Evolutionary conservation across 345 rosid genomes (phyloP).

Genomic region (Abelmoschus esculentus): DNA sequence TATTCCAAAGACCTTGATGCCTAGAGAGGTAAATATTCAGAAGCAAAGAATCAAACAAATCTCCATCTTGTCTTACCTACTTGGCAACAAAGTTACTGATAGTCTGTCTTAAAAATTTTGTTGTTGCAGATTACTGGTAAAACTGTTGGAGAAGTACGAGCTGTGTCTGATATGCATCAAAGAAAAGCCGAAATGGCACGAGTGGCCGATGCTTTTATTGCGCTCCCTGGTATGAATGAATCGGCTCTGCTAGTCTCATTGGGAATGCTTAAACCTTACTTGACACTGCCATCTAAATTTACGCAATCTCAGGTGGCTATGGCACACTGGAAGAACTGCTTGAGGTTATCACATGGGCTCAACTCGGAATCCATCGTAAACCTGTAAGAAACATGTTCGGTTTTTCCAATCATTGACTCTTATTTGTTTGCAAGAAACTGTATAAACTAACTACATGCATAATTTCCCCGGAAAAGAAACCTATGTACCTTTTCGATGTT

Average conservation of each 20-base stretch:
- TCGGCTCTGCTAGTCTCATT: too few relatives aligned
- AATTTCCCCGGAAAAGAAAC: too few relatives aligned
- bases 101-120: not conserved
- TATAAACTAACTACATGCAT: not conserved
- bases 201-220: conserved; percentile 91
- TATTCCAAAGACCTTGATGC: conserved; percentile 75
- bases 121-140: conserved; percentile 64
- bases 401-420: not conserved
- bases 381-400: conserved; percentile 45
- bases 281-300: not conserved
- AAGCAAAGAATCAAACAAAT: not conserved
- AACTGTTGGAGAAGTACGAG: conserved; percentile 78
- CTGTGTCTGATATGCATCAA: conserved; percentile 92
- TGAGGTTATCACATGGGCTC: conserved; percentile 97
- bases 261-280: not conserved
- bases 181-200: conserved; percentile 96
- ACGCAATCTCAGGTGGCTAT: conserved; percentile 62
- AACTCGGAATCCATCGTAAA: conserved; percentile 88
- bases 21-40: conserved; percentile 57
- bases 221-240: conserved; percentile 61
- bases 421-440: not conserved
- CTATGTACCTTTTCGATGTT: too few relatives aligned
- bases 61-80: not conserved
- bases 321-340: conserved; percentile 93
- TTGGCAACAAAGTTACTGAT: not conserved